These are phyloP conservation scores for Linaria vulgaris DNA, from an alignment of 257 asterid genomes.

Conservation along the genomic window DNA sequence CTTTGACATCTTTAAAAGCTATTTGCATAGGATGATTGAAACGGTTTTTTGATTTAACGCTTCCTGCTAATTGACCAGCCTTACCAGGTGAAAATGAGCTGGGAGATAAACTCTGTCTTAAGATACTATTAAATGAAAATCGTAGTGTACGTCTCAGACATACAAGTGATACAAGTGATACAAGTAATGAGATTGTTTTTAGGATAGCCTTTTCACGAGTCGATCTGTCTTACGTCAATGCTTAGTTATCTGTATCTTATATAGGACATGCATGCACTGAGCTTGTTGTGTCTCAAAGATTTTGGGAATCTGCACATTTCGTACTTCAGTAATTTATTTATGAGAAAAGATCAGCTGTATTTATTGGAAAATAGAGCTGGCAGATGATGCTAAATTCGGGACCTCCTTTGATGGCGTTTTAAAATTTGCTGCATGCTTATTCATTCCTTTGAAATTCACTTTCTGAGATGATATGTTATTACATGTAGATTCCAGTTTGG, in stretches of 20 bases:
- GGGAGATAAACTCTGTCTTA: neutral
- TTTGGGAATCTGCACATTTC: neutral
- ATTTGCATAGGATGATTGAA: slow-evolving; percentile 10
- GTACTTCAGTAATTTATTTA: neutral
- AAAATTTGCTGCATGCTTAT: neutral
- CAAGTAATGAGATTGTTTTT: neutral
- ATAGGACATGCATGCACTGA: neutral
- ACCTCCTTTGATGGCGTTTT: slow-evolving; percentile 7
- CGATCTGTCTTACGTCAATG: neutral
- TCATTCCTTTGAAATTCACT: slow-evolving; percentile 15
- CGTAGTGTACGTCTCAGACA: slow-evolving; percentile 16
- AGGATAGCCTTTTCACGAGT: neutral
- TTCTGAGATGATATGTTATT: slow-evolving; percentile 13
- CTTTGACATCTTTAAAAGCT: too few species aligned
- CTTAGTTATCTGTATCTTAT: neutral
- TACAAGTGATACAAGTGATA: neutral
- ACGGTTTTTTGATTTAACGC: neutral
- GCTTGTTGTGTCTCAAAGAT: neutral
- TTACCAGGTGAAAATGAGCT: neutral
- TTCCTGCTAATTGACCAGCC: slow-evolving; percentile 2
- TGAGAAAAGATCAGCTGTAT: neutral
- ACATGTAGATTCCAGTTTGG: slow-evolving; percentile 35
- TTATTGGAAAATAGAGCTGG: too few species aligned
- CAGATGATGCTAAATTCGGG: neutral
- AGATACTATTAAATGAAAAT: neutral